Percentiles rank a stretch among this genome's conserved stretches.
phyloP scores from a whole-genome alignment of 148 eudicot genomes.

The Agrostemma githago region DNA sequence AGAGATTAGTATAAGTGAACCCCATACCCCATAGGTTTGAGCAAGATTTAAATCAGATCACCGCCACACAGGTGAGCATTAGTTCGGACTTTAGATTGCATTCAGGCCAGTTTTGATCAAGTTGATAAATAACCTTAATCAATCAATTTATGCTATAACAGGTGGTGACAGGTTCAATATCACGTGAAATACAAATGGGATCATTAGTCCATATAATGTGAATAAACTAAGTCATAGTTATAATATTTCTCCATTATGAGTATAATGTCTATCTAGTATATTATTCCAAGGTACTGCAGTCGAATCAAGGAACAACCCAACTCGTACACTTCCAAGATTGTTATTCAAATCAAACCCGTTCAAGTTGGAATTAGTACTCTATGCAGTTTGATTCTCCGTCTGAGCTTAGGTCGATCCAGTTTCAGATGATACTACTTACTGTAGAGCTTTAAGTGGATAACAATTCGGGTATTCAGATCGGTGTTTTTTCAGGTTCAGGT shows the following conservation, averaged over 20 bases:
- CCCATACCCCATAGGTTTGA: not conserved
- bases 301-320: not conserved
- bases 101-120: too few species aligned
- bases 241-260: not conserved
- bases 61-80: not conserved
- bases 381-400: not conserved
- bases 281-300: not conserved
- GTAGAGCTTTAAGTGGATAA: not conserved
- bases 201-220: not conserved
- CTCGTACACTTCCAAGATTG: not conserved
- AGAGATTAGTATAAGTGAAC: not conserved
- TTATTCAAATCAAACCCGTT: not conserved
- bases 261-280: not conserved
- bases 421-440: not conserved
- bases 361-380: not conserved
- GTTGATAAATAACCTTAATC: too few species aligned
- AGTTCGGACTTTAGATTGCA: too few species aligned
- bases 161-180: too few species aligned
- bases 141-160: too few species aligned
- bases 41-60: not conserved
- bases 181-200: not conserved
- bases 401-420: not conserved
- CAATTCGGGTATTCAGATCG: not conserved
- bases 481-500: not conserved
- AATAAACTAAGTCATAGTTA: not conserved